phyloP scores from a whole-genome alignment of 306 rosid genomes.

The Malus sieversii region DNA sequence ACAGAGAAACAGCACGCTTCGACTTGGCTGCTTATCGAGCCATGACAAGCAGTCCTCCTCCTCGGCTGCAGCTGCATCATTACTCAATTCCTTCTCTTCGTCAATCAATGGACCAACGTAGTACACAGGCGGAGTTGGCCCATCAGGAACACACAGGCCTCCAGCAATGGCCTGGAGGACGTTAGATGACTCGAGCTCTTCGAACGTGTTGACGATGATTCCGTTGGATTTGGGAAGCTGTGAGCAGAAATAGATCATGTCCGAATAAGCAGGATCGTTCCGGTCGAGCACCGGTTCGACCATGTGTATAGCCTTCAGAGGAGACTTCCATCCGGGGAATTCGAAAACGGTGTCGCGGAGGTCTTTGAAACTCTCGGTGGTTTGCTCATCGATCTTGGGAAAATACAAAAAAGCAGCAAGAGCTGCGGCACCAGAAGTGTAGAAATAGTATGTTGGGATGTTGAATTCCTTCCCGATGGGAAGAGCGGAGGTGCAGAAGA shows the following conservation, averaged over 20 bases:
- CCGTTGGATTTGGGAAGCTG: slow-evolving; percentile 1
- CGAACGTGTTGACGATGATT: slow-evolving; percentile 20
- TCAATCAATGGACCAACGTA: slow-evolving; percentile 19
- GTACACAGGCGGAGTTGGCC: slow-evolving; percentile 19
- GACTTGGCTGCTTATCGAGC: slow-evolving; percentile 21
- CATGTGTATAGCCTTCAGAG: not conserved
- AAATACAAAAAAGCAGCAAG: slow-evolving; percentile 8
- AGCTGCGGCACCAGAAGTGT: slow-evolving; percentile 15
- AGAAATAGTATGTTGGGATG: slow-evolving; percentile 25
- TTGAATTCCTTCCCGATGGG: not conserved
- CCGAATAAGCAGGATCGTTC: not conserved
- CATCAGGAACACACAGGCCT: slow-evolving; percentile 11
- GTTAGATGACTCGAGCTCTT: slow-evolving; percentile 15
- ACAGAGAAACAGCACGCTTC: slow-evolving; percentile 24
- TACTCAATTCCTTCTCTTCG: not conserved
- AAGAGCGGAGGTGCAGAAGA: slow-evolving; percentile 19
- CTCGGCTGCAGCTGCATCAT: not conserved
- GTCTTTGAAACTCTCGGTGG: slow-evolving; percentile 9
- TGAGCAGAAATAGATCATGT: not conserved
- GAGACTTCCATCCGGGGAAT: slow-evolving; percentile 9
- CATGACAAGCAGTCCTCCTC: slow-evolving; percentile 12
- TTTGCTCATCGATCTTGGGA: not conserved
- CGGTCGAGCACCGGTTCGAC: not conserved
- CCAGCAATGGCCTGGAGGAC: not conserved
- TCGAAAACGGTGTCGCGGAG: not conserved